A percentile compares a stretch with the other conserved stretches of the same genome.
Conservation (phyloP, 2,329 filamentous ascomycete species). For the Helminthosporium solani region DNA sequence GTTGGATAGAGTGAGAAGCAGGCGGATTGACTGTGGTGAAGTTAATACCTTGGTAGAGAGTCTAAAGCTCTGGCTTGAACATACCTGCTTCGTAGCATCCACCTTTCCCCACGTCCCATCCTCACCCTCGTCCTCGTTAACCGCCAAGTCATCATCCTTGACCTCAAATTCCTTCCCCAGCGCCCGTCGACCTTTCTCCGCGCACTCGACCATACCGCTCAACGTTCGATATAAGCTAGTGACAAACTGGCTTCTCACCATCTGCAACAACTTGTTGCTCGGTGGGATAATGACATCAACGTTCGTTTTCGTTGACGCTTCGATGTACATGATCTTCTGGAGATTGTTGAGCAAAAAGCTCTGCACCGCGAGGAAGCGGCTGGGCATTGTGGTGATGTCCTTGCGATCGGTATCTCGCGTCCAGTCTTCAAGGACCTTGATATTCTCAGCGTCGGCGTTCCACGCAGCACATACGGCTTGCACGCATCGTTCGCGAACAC, state of each 20-base stretch:
- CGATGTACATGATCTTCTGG: slow-evolving; percentile 95
- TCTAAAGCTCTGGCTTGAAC: slow-evolving; percentile 1
- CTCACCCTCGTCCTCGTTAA: slow-evolving; percentile 30
- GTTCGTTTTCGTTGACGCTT: slow-evolving; percentile 73
- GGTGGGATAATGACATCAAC: slow-evolving; percentile 85
- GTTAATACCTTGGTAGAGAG: slow-evolving; percentile 9
- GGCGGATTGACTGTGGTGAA: slow-evolving; percentile 71
- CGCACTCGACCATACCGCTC: slow-evolving; percentile 95
- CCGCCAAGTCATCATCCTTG: slow-evolving; percentile 52
- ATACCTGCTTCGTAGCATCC: slow-evolving; percentile 41
- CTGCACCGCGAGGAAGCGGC: slow-evolving; percentile 82
- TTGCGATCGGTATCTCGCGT: slow-evolving; percentile 75
- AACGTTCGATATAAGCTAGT: slow-evolving; percentile 91
- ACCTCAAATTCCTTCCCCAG: slow-evolving; percentile 57
- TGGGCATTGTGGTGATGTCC: slow-evolving; percentile 89
- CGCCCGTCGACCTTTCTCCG: slow-evolving; percentile 70
- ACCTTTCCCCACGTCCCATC: slow-evolving; percentile 33
- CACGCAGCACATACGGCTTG: slow-evolving; percentile 85
- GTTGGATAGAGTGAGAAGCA: slow-evolving; percentile 92
- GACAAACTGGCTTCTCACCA: slow-evolving; percentile 89
- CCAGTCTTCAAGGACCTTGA: slow-evolving; percentile 94
- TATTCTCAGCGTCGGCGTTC: slow-evolving; percentile 90
- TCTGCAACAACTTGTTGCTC: slow-evolving; percentile 81
- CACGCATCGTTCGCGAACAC: slow-evolving; percentile 80
- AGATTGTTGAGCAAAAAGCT: slow-evolving; percentile 77